A percentile compares a stretch with the other conserved stretches of the same genome.
phyloP scores from a whole-genome alignment of 2,329 filamentous ascomycete genomes.

The Exophiala sp. region DNA sequence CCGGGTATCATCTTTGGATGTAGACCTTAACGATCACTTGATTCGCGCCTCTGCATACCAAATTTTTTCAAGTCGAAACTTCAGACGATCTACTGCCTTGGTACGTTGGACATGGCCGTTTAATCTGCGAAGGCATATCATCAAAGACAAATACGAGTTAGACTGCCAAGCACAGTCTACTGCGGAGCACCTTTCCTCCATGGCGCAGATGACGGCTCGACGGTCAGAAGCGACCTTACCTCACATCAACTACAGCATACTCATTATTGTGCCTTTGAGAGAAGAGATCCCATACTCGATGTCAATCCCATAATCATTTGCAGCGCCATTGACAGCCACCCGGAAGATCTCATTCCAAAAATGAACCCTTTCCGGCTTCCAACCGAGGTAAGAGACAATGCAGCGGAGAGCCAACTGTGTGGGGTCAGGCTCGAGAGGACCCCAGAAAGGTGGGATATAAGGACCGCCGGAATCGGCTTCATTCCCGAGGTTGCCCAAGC shows the following conservation, averaged over 20 bases:
- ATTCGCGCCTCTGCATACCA: neutral
- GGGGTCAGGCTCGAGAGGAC: too few species aligned
- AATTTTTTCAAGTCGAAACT: neutral
- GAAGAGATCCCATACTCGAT: too few species aligned
- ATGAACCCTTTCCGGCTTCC: too few species aligned
- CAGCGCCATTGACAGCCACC: too few species aligned
- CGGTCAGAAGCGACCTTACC: neutral
- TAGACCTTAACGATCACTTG: neutral
- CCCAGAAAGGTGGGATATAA: too few species aligned
- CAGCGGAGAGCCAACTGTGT: too few species aligned
- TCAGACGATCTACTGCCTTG: neutral
- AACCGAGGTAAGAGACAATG: too few species aligned
- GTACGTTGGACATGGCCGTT: neutral
- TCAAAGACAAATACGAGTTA: neutral
- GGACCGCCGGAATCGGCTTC: too few species aligned
- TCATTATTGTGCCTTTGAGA: too few species aligned
- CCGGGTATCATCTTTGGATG: constrained; percentile 17
- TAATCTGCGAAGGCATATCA: neutral
- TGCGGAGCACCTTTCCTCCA: neutral
- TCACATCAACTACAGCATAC: neutral
- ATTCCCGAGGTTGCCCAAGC: neutral
- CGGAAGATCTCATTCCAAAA: too few species aligned
- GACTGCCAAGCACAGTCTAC: neutral
- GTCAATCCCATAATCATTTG: too few species aligned
- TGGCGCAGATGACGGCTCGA: neutral